Evolutionary conservation across 139 green algal genomes (phyloP), one percentile per base, ranked within the genome.

Genomic region (Chlorella ohadii): DNA sequence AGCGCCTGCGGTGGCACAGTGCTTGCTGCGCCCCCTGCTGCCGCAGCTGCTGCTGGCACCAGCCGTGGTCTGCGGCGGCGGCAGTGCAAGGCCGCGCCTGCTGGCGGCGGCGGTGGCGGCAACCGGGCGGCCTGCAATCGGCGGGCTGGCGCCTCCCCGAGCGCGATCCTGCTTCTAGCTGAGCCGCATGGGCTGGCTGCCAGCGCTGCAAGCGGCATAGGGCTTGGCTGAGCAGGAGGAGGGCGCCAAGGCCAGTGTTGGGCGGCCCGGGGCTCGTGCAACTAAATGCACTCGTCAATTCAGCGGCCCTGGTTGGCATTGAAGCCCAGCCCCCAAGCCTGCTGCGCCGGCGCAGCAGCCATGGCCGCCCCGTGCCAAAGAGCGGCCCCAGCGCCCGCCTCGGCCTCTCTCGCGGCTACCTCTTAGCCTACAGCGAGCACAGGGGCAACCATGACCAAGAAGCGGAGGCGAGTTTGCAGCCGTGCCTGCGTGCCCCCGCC

Each of bases 371-470:
- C 28, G 63, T 38, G 63, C 31, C 28, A 39, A 31, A 75, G 56
- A 38, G 36, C 41, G 27, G 13, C 13, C 27, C 31, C 19, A 2
- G 31, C 51, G 51, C 70, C 70, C 16, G 27, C 39, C 39, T 20
- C 70, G 5, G 39, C 39, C 70, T 77, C 70, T 77, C 41, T 77
- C 39, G 38, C 68, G 63, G 44, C 41, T 59, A 70, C 63, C 27
- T 17, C n/a, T 13, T 70, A 38, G 27, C 63, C 27, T 70, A 70
- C 63, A 70, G 63, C 28, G 39, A 64, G 72, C 33, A 59, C 47
- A 41, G 41, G 41, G 73, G 77, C 61, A 63, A 87, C 61, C n/a
- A 90, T 90, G 86, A 90, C 86, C 44, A 89, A 89, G 85, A 89
- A 89, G 73, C 64, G 79, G 74, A 82, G 82, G 55, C 44, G 59